These are phyloP conservation scores for Penicillium goetzii DNA, from an alignment of 495 filamentous ascomycete species.

Conservation along the genomic window DNA sequence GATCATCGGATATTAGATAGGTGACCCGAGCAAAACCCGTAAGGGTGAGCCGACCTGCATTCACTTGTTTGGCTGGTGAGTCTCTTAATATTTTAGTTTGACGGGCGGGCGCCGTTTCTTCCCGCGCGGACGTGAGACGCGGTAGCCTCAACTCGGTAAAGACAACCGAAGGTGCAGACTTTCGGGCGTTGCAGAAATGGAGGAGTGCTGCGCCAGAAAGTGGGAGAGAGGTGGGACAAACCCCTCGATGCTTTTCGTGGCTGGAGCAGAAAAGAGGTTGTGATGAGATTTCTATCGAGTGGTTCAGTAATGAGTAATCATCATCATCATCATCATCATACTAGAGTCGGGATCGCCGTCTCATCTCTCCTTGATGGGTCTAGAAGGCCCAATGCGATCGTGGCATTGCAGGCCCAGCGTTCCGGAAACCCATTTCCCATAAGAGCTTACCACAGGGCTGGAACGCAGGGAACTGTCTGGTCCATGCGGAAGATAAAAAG, in stretches of 20 bases:
- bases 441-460: slow-evolving; percentile 22
- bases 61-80: background rate
- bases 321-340: too few relatives aligned
- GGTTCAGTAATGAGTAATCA: background rate
- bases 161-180: slow-evolving; percentile 30
- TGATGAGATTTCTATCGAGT: background rate
- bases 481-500: slow-evolving; percentile 2
- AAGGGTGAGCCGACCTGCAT: too few relatives aligned
- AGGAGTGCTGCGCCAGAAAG: background rate
- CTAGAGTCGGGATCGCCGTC: slow-evolving; percentile 19
- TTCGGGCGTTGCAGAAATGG: slow-evolving; percentile 6
- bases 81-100: background rate
- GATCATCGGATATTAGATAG: too few relatives aligned
- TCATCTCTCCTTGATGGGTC: background rate
- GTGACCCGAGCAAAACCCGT: too few relatives aligned
- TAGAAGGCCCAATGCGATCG: slow-evolving; percentile 4
- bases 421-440: slow-evolving; percentile 14
- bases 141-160: slow-evolving; percentile 29
- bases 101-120: slow-evolving; percentile 29
- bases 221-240: background rate
- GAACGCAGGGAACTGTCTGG: slow-evolving; percentile 14
- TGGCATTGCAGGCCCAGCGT: background rate
- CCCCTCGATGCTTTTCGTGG: slow-evolving; percentile 5
- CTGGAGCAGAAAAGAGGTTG: background rate
- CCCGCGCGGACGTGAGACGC: slow-evolving; percentile 29